Percentiles rank a stretch among this genome's conserved stretches.
Conservation (phyloP, 2,329 filamentous ascomycete genomes). For the Botryotinia globosa region DNA sequence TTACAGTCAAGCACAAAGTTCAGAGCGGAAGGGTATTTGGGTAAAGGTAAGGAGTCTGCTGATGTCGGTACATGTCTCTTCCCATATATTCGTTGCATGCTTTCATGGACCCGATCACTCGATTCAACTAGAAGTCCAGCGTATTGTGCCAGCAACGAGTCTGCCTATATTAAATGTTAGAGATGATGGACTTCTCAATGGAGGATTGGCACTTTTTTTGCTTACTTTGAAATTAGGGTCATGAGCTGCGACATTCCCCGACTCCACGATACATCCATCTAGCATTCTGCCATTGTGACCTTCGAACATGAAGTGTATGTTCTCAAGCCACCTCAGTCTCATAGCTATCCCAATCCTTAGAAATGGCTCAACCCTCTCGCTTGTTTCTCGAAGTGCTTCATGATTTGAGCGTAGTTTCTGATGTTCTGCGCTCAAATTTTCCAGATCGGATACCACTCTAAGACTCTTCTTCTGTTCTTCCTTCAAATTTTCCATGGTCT, state of each 20-base stretch:
- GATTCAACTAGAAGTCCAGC: neutral
- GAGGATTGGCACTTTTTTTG: neutral
- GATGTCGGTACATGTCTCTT: neutral
- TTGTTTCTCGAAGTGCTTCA: neutral
- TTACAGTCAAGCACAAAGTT: neutral
- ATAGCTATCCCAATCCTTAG: neutral
- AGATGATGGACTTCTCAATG: neutral
- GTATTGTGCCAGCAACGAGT: neutral
- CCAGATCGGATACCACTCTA: neutral
- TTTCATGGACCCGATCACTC: neutral
- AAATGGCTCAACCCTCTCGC: neutral
- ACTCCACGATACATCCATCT: neutral
- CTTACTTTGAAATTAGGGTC: neutral
- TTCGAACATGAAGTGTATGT: neutral
- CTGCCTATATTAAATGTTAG: neutral
- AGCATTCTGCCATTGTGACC: neutral
- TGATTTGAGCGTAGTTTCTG: neutral
- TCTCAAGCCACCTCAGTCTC: neutral
- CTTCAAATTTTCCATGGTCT: neutral
- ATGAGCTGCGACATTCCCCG: neutral
- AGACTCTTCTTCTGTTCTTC: neutral
- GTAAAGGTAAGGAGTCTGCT: neutral
- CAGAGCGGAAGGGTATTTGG: neutral
- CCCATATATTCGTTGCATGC: neutral
- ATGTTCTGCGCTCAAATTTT: neutral